Evolutionary conservation across 169 alveolate species (phyloP).

Genomic region (Theileria parva): DNA sequence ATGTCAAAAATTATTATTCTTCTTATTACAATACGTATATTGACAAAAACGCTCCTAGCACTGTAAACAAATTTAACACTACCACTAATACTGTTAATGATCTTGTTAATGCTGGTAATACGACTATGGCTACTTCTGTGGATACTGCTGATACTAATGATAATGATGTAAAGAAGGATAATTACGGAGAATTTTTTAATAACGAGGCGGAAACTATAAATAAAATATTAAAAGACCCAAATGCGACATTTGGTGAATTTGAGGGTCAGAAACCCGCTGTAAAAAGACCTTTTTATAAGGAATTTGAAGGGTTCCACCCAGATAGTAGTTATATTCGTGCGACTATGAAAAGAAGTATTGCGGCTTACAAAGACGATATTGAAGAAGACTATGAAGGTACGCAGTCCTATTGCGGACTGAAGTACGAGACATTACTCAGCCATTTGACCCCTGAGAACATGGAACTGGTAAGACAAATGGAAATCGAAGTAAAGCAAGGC

Average conservation of each 20-base stretch:
- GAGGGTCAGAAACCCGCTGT: conserved; percentile 31
- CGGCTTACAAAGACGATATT: conserved; percentile 3
- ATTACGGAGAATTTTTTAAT: not conserved
- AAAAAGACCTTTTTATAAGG: conserved; percentile 19
- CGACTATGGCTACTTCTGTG: not conserved
- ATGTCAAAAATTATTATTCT: conserved; percentile 29
- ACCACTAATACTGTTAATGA: not conserved
- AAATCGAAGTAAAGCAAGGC: conserved; percentile 49
- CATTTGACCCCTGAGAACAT: conserved; percentile 19
- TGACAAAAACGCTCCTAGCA: not conserved
- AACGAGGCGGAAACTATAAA: conserved; percentile 11
- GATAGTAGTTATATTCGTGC: conserved; percentile 31
- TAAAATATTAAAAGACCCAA: conserved; percentile 26
- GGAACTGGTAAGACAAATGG: conserved; percentile 40
- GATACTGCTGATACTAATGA: not conserved
- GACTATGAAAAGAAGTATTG: conserved; percentile 20
- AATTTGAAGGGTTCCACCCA: not conserved
- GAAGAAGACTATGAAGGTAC: conserved; percentile 21
- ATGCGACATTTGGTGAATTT: conserved; percentile 37
- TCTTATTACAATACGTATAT: not conserved
- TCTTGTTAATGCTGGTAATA: not conserved
- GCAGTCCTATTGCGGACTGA: conserved; percentile 48
- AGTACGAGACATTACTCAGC: conserved; percentile 32
- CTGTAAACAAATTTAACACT: not conserved
- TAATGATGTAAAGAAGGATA: not conserved